phyloP scores from a whole-genome alignment of 331 rosid species.

The Saraca asoca region DNA sequence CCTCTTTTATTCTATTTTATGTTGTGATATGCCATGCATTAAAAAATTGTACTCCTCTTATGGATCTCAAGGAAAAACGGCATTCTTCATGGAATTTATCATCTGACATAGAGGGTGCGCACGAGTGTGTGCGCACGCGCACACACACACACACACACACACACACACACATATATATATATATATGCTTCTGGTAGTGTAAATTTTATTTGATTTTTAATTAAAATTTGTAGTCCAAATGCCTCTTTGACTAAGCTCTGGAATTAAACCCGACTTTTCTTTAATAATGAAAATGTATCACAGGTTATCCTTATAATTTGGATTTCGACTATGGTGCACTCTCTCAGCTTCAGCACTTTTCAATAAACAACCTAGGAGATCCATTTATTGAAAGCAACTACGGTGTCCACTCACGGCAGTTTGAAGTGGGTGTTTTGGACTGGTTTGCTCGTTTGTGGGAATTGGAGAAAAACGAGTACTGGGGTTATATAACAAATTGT shows the following conservation, averaged over 20 bases:
- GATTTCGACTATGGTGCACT: conserved; percentile 96
- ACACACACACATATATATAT: not conserved
- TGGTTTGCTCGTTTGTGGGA: conserved; percentile 98
- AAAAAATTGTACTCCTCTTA: not conserved
- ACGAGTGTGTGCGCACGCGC: no score
- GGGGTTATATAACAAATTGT: conserved; percentile 97
- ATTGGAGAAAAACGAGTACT: conserved; percentile 77
- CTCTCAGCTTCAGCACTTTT: conserved; percentile 81
- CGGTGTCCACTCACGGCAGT: conserved; percentile 94
- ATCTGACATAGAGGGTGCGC: no score
- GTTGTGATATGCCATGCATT: conserved; percentile 1
- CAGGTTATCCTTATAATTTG: conserved; percentile 93
- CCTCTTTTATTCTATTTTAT: conserved; percentile 22
- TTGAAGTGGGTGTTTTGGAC: conserved; percentile 91
- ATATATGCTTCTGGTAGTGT: no score
- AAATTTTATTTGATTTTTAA: no score
- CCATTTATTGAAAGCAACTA: conserved; percentile 94
- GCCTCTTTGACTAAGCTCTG: conserved; percentile 10
- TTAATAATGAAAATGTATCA: conserved; percentile 29
- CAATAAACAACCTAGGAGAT: conserved; percentile 92
- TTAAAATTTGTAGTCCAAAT: conserved; percentile 10
- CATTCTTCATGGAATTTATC: conserved; percentile 17
- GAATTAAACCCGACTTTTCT: not conserved
- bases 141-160: no score
- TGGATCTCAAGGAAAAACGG: no score